Evolutionary conservation across 2,329 filamentous ascomycete species (phyloP).

Genomic region (Hortaea sp.): DNA sequence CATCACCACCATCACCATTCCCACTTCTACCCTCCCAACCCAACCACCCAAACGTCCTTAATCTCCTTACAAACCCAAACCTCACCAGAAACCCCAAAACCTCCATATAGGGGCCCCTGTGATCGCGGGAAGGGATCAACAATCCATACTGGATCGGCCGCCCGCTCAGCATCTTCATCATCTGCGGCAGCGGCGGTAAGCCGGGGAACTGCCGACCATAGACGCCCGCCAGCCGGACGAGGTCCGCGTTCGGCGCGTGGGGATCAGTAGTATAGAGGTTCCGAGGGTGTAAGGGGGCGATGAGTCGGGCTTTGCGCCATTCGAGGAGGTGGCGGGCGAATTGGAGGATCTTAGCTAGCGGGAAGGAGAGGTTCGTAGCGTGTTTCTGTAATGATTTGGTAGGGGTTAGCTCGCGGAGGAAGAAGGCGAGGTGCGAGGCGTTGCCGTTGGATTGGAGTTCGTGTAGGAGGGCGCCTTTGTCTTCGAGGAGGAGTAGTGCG

Average conservation of each 20-base stretch:
- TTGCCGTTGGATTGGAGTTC: slow-evolving; percentile 58
- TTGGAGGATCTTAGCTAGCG: slow-evolving; percentile 70
- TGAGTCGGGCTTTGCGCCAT: slow-evolving; percentile 86
- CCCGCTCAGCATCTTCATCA: slow-evolving; percentile 73
- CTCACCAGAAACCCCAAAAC: slow-evolving; percentile 91
- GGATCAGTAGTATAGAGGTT: slow-evolving; percentile 89
- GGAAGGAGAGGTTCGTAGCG: slow-evolving; percentile 60
- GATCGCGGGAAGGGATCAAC: slow-evolving; percentile 77
- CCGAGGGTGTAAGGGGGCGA: slow-evolving; percentile 78
- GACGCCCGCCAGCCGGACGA: slow-evolving; percentile 57
- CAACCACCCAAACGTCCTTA: slow-evolving; percentile 85
- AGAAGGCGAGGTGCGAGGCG: slow-evolving; percentile 66
- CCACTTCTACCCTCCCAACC: slow-evolving; percentile 32
- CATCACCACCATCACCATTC: slow-evolving; percentile 32
- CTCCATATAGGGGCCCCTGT: slow-evolving; percentile 76
- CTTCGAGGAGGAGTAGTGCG: slow-evolving; percentile 72
- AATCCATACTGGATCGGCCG: slow-evolving; percentile 72
- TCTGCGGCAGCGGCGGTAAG: slow-evolving; percentile 71
- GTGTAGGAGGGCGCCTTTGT: slow-evolving; percentile 68
- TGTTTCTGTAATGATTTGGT: slow-evolving; percentile 63
- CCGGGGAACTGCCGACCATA: slow-evolving; percentile 76
- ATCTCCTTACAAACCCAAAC: slow-evolving; percentile 85
- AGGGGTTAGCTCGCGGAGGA: slow-evolving; percentile 49
- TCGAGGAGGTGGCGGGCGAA: slow-evolving; percentile 91
- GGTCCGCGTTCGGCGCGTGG: slow-evolving; percentile 66